A percentile compares a stretch with the other conserved stretches of the same genome.
These are phyloP conservation scores for Trypanosoma theileri DNA, from an alignment of 208 protist genomes.

Conservation along the genomic window DNA sequence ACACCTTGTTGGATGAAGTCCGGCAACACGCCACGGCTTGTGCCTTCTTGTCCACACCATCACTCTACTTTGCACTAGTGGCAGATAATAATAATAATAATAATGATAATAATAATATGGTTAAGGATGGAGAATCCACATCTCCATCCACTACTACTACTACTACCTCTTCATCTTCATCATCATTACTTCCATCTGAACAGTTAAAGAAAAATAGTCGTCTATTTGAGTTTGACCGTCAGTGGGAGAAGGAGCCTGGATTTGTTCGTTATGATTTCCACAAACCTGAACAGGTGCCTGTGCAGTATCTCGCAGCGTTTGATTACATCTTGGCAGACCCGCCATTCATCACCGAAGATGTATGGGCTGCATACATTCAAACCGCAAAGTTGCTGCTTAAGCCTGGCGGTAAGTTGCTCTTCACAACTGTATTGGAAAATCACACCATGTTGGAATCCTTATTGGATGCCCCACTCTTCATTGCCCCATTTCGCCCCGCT, in stretches of 20 bases:
- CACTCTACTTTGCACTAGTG: conserved; percentile 85
- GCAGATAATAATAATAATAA: conserved; percentile 21
- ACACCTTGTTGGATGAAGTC: conserved; percentile 67
- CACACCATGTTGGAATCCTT: conserved; percentile 72
- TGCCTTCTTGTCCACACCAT: conserved; percentile 91
- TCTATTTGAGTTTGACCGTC: conserved; percentile 87
- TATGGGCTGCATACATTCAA: conserved; percentile 81
- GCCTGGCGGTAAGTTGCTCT: conserved; percentile 79
- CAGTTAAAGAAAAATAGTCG: conserved; percentile 45
- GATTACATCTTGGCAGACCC: conserved; percentile 94
- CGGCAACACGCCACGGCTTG: conserved; percentile 58
- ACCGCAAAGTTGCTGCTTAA: conserved; percentile 61
- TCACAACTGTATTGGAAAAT: conserved; percentile 92
- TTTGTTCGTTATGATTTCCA: conserved; percentile 92
- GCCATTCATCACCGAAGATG: conserved; percentile 92
- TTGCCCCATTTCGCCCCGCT: conserved; percentile 73
- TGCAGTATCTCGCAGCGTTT: conserved; percentile 72
- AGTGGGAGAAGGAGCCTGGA: conserved; percentile 67
- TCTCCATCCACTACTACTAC: background rate
- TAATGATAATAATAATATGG: conserved; percentile 19
- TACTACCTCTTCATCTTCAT: too few species aligned
- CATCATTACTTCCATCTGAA: background rate
- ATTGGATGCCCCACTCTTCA: conserved; percentile 71
- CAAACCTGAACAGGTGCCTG: conserved; percentile 67
- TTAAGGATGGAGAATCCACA: background rate